Evolutionary conservation across 352 stramenopile species (phyloP), one percentile per base, ranked within the genome.

Genomic region (Phytophthora europaea): DNA sequence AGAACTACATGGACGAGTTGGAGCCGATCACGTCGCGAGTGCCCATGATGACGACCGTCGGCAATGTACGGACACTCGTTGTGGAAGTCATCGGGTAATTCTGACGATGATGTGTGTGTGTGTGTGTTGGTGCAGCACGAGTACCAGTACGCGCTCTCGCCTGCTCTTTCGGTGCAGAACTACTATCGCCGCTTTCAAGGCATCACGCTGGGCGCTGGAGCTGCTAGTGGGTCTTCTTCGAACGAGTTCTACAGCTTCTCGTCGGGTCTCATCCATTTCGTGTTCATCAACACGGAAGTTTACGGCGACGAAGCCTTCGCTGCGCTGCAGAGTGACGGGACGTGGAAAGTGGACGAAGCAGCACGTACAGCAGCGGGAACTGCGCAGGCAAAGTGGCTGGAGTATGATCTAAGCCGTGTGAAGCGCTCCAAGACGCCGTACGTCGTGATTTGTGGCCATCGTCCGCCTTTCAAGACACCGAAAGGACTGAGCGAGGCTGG

Each of bases 231-330:
- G 16, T 94, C 88, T 47, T 60, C 72, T 10, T 93, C 85, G 23
- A 92, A 89, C 60, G 82, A 92, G 36, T 95, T 93, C 51, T 95
- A 88, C 74, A 92, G 85, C 68, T 95, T 93, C 26, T 78, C 77
- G n/a, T 80, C 83, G 2, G 84, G 85, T 0, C 68, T 82, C 15
- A 70, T 94, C 13, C 88, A 95, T 54, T 95, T 95, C 59, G 85
- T 85, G 10, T 84, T 95, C 55, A 83, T 95, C 72, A 91, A 94
- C 74, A 92, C 88, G 1, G 88, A 95, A 65, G 66, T 94, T 5
- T 94, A 94, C 63, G 85, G 88, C 4, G 79, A 93, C 52, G 85
- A 93, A 38, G 73, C 84, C 3, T 94, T 79, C 52, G 72, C 82
- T 26, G 62, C 76, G 2, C 72, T 80, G 20, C 79, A 88, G 34